phyloP scores from a whole-genome alignment of 2,329 filamentous ascomycete genomes.

The Eutypella sp. region DNA sequence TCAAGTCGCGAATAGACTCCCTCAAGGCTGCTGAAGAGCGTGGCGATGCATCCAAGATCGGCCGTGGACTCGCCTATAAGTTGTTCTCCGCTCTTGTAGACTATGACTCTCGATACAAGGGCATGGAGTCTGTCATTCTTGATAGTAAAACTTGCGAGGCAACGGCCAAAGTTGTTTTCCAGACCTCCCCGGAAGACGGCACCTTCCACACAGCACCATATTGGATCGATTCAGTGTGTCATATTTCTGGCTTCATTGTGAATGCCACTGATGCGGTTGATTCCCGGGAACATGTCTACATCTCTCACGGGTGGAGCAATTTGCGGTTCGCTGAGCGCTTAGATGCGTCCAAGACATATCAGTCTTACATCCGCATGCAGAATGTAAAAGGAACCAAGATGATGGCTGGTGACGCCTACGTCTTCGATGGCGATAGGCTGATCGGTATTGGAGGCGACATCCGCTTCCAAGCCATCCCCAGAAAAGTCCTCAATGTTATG shows the following conservation, averaged over 20 bases:
- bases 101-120: slow-evolving; percentile 48
- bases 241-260: slow-evolving; percentile 57
- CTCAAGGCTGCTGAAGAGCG: slow-evolving; percentile 56
- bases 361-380: slow-evolving; percentile 55
- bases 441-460: slow-evolving; percentile 49
- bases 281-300: slow-evolving; percentile 50
- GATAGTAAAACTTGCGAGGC: slow-evolving; percentile 47
- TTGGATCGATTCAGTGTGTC: slow-evolving; percentile 55
- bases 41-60: slow-evolving; percentile 66
- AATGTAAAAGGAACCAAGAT: slow-evolving; percentile 46
- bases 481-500: slow-evolving; percentile 61
- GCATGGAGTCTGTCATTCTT: slow-evolving; percentile 56
- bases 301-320: slow-evolving; percentile 56
- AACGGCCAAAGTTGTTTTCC: slow-evolving; percentile 47
- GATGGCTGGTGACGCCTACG: slow-evolving; percentile 48
- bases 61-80: slow-evolving; percentile 75
- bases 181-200: slow-evolving; percentile 43
- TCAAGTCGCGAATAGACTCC: slow-evolving; percentile 56
- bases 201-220: slow-evolving; percentile 52
- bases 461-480: slow-evolving; percentile 63
- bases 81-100: slow-evolving; percentile 53
- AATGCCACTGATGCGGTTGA: slow-evolving; percentile 54
- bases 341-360: slow-evolving; percentile 42
- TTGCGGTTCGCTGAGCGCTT: slow-evolving; percentile 46
- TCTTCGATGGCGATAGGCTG: slow-evolving; percentile 48